Evolutionary conservation across 129 eudicot species (phyloP), one percentile per base, ranked within the genome.

Genomic region (Artemisia tridentata): DNA sequence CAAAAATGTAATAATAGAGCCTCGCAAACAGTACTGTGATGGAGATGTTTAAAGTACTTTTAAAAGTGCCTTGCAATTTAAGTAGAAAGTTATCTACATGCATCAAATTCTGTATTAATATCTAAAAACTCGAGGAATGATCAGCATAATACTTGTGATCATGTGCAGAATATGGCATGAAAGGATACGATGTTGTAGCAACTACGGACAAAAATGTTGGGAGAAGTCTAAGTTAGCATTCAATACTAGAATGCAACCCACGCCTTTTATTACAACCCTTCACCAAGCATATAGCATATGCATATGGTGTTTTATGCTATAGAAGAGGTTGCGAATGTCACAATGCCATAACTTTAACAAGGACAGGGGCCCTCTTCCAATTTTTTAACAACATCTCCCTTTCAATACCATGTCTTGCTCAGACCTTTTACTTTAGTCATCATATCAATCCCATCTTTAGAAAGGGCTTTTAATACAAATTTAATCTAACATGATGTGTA

Each of bases 301-400:
- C 82, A 57, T 3, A 29, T 53, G 85, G 92, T 73, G 59, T 45
- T 61, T 7, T 20, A 78, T 83, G 61, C 13, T 92, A 52, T 92
- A 10, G 98, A 92, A 92, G 95, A 87, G 96, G 95, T 82, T 89
- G 96, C 92, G 95, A 85, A 78, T 29, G 96, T 87, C 89, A 74
- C 88, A 72, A 9, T 89, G 98, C 53, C 31, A 85, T 76, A 65
- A 75, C 95, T 89, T 74, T 19, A 79, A 65, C 88, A 87, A 77
- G 84, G 80, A 85, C 98, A 83, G 81, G 95, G 96, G 98, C 96
- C 90, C 96, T 86, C 95, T 89, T 85, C 96, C 14, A 1, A 20
- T 25, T 3, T 56, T 25, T 53, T 17, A 63, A 23, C 65, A 62
- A 13, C 77, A 25, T 77, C 72, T 79, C 68, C 10, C 72, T 74